Evolutionary conservation across 2,329 filamentous ascomycete species (phyloP), one percentile per base, ranked within the genome.

Genomic region (Leptoxyphium fumago): DNA sequence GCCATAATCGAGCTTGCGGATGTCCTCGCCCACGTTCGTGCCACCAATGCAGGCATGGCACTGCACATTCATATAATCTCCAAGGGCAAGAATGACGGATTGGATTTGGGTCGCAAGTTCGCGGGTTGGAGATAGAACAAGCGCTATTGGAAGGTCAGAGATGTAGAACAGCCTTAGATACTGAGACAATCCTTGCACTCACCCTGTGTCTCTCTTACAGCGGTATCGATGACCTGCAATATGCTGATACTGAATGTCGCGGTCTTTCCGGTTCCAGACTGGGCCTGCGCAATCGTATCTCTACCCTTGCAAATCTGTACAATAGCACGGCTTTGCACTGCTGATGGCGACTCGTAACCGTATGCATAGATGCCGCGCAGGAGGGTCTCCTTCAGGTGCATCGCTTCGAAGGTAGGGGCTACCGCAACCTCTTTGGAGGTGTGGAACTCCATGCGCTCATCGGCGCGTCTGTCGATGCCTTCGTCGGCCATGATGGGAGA

Each of bases 51-150:
- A 98, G 47, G 91, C 89, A 59, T 98, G 91, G 69, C 91, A 98
- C 67, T 98, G 88, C 2, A 98, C 86, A 61, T 95, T 95, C 91
- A 98, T 96, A 73, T 95, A 98, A 67, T 98, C 91, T 52, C 91
- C 91, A n/a, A 98, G 77, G n/a, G 91, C 91, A 80, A 96, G 94
- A 55, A 98, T 84, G 47, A 98, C 91, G 30, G 86, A 94, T 68
- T 98, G 91, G 52, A 98, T 98, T 68, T 98, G 91, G 26, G 89
- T 95, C 39, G 91, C 91, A 52, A 98, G 73, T 74, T 98, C 91
- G 61, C 91, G 86, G 15, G 89, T 96, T 2, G 91, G 91, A 3
- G 91, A 95, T 8, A 98, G 78, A 9, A 98, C 88, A 39, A 98
- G 79, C 5, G 91, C 91, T 71, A 45, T 7, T 47, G 9, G 41